Evolutionary conservation across 176 grass and related monocot genomes (phyloP).

Genomic region (Oryza punctata): DNA sequence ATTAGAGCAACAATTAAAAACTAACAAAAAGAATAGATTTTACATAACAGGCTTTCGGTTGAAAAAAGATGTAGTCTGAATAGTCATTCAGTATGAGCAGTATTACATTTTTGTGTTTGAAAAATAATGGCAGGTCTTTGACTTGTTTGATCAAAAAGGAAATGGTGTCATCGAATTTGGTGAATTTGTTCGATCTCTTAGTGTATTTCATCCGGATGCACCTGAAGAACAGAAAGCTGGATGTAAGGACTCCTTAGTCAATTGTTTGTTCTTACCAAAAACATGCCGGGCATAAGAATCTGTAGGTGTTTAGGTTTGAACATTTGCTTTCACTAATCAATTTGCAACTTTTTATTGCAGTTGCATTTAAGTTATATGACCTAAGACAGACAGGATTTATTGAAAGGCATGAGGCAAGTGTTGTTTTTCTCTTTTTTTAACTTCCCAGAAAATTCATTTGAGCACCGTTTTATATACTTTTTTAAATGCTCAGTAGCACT

Average conservation of each 20-base stretch:
- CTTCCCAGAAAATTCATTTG: background rate
- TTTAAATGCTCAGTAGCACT: background rate
- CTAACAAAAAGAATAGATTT: background rate
- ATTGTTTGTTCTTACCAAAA: conserved; percentile 9
- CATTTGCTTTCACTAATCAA: background rate
- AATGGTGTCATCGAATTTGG: conserved; percentile 69
- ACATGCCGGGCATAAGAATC: background rate
- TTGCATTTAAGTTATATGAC: conserved; percentile 68
- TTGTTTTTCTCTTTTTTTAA: background rate
- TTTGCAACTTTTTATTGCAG: conserved; percentile 33
- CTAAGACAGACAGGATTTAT: conserved; percentile 56
- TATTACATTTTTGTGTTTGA: background rate
- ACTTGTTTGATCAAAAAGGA: conserved; percentile 72
- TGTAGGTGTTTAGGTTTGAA: background rate
- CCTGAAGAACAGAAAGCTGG: conserved; percentile 47
- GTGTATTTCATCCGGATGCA: conserved; percentile 64
- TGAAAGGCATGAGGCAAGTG: conserved; percentile 43
- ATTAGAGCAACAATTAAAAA: background rate
- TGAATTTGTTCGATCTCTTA: conserved; percentile 70
- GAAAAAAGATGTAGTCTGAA: conserved; percentile 3
- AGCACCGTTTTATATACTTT: background rate
- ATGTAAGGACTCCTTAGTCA: conserved; percentile 36
- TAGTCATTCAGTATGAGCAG: conserved; percentile 4
- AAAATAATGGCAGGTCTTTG: conserved; percentile 56
- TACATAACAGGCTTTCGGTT: conserved; percentile 11